Evolutionary conservation across 2,329 filamentous ascomycete species (phyloP).

Genomic region (Alternaria alternata): DNA sequence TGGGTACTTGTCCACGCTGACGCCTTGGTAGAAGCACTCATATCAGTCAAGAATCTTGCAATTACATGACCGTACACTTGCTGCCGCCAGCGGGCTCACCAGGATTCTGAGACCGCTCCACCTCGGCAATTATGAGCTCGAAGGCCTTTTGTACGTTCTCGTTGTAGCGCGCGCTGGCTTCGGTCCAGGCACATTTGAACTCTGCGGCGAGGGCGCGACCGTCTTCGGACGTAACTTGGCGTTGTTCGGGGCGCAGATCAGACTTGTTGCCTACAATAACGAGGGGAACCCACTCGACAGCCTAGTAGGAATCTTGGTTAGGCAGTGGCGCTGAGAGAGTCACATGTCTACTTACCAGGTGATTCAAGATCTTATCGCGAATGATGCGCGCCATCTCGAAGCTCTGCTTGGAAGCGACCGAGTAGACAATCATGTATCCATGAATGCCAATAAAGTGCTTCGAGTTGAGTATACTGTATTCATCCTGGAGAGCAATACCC

Average conservation of each 20-base stretch:
- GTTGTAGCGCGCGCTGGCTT: constrained; percentile 92
- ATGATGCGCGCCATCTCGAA: constrained; percentile 99
- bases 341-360: constrained; percentile 70
- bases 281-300: constrained; percentile 89
- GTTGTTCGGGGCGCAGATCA: constrained; percentile 89
- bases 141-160: constrained; percentile 94
- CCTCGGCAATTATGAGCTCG: constrained; percentile 91
- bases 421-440: constrained; percentile 98
- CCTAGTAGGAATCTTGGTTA: constrained; percentile 60
- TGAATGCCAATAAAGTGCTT: constrained; percentile 99
- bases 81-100: constrained; percentile 79
- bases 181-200: constrained; percentile 91
- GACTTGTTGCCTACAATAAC: constrained; percentile 98
- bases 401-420: constrained; percentile 90
- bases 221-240: constrained; percentile 86
- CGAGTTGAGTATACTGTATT: constrained; percentile 97
- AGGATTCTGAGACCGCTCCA: constrained; percentile 93
- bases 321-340: constrained; percentile 10
- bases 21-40: constrained; percentile 17
- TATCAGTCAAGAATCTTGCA: constrained; percentile 28
- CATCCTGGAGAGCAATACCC: constrained; percentile 68
- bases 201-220: constrained; percentile 85
- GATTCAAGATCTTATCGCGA: constrained; percentile 95
- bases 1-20: constrained; percentile 8
- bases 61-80: constrained; percentile 87